Base-by-base conservation (phyloP, 345 rosid genomes). In the Gossypium rotundifolium region DNA sequence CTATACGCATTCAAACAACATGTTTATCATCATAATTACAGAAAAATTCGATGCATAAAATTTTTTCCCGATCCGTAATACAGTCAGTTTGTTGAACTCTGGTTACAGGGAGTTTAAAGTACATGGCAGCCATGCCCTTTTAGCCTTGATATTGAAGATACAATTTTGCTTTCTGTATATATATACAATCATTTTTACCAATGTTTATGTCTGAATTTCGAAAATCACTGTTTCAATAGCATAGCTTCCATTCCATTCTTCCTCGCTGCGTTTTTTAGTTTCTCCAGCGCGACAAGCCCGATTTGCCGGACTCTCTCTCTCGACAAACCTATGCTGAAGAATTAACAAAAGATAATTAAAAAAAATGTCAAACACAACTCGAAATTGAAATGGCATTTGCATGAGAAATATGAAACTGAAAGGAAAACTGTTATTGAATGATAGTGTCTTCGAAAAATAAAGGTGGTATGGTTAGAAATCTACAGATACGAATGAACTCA, bases 271-370 rank as follows among this genome's bases (percentile, higher is more conserved):
- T 87, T 85, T 82, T 92, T 90, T 78, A 95, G 90, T 81, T 91
- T 95, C 96, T 95, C 98, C 14, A 92, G 75, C 0, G 99, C 93
- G 7, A 92, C 97, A n/a, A 95, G 98, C 60, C 98, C 99, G 2
- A 92, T 88, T 76, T 95, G 96, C 81, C 99, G 77, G 6, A 92
- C 99, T 75, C 98, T 87, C 84, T 91, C 99, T 81, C 99, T 80
- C 8, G 99, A 95, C 81, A 95, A 84, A 60, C 99, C 99, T 77
- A 92, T 89, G 75, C 98, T 92, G 94, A 69, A 78, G 68, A 75
- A 40, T 57, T 48, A 18, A 66, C 65, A 54, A 17, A 48, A 11
- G 16, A 69, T 22, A 7, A 20, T 29, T 51, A 69, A 74, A 1
- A 0, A 33, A 52, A 69, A 69, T 63, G 18, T 62, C n/a, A 12